These are phyloP conservation scores for Candida alai DNA, from an alignment of 805 yeast genomes.

Conservation along the genomic window DNA sequence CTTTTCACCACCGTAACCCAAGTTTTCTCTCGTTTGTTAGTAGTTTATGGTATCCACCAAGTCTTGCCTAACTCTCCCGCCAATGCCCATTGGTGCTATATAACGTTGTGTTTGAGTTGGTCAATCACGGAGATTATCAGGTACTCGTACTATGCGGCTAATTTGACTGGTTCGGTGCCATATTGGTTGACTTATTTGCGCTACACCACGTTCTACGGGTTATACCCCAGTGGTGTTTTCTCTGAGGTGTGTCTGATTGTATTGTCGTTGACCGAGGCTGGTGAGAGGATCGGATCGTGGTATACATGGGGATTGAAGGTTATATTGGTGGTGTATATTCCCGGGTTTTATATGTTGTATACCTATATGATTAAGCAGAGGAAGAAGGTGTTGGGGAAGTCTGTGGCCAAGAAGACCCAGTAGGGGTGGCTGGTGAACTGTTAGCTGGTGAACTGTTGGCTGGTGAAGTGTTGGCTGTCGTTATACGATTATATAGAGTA, in stretches of 20 bases:
- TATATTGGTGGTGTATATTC: slow-evolving; percentile 66
- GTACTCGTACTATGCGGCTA: slow-evolving; percentile 81
- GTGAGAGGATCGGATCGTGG: slow-evolving; percentile 41
- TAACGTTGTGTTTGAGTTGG: slow-evolving; percentile 79
- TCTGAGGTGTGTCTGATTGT: slow-evolving; percentile 73
- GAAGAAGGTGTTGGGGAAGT: slow-evolving; percentile 58
- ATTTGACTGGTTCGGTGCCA: slow-evolving; percentile 54
- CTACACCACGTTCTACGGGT: slow-evolving; percentile 74
- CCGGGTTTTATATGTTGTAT: slow-evolving; percentile 83
- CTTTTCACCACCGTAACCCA: slow-evolving; percentile 80
- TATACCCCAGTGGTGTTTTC: slow-evolving; percentile 92
- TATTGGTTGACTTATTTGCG: slow-evolving; percentile 62
- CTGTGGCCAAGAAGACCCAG: slow-evolving; percentile 10
- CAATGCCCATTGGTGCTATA: slow-evolving; percentile 52
- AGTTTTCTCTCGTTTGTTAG: slow-evolving; percentile 76
- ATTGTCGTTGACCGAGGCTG: slow-evolving; percentile 71
- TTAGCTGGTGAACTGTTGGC: not conserved
- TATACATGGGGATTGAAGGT: slow-evolving; percentile 54
- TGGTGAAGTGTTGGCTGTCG: no score
- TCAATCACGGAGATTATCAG: slow-evolving; percentile 89
- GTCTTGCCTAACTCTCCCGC: slow-evolving; percentile 73
- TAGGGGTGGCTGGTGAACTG: slow-evolving; percentile 1
- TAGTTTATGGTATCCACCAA: slow-evolving; percentile 79
- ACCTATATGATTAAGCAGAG: slow-evolving; percentile 89
- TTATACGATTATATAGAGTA: no score